Conservation (phyloP, 495 filamentous ascomycete genomes). For the Penicillium waksmanii region DNA sequence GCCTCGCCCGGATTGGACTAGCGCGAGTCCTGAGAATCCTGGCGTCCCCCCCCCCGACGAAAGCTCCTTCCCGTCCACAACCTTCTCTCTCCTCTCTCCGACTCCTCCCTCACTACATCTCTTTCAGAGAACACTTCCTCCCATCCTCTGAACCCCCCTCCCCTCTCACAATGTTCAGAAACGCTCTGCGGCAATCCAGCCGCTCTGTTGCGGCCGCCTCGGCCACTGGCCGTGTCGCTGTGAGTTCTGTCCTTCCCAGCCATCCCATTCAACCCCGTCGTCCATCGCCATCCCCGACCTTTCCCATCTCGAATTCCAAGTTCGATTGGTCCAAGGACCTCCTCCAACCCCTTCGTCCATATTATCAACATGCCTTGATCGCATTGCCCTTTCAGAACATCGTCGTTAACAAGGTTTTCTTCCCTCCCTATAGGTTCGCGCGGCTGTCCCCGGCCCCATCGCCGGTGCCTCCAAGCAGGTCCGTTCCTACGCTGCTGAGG, state of each 20-base stretch:
- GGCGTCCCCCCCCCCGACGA: conserved; percentile 54
- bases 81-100: conserved; percentile 48
- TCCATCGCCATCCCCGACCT: conserved; percentile 33
- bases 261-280: conserved; percentile 44
- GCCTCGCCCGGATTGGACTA: conserved; percentile 49
- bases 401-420: conserved; percentile 52
- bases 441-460: conserved; percentile 76
- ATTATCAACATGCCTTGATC: conserved; percentile 29
- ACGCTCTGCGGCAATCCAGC: conserved; percentile 93
- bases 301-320: conserved; percentile 43
- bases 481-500: conserved; percentile 89
- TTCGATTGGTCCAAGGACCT: conserved; percentile 44
- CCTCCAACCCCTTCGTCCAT: conserved; percentile 30
- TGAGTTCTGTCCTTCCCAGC: conserved; percentile 60
- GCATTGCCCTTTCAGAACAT: conserved; percentile 34
- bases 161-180: conserved; percentile 85
- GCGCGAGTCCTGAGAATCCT: conserved; percentile 51
- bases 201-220: conserved; percentile 91
- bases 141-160: conserved; percentile 50
- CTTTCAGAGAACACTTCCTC: conserved; percentile 53
- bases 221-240: conserved; percentile 85
- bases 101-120: conserved; percentile 54
- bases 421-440: conserved; percentile 68
- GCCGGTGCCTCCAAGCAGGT: conserved; percentile 74
- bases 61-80: conserved; percentile 59